Base-by-base conservation (phyloP, 176 grass and related monocot genomes). In the Neostapfia colusana region DNA sequence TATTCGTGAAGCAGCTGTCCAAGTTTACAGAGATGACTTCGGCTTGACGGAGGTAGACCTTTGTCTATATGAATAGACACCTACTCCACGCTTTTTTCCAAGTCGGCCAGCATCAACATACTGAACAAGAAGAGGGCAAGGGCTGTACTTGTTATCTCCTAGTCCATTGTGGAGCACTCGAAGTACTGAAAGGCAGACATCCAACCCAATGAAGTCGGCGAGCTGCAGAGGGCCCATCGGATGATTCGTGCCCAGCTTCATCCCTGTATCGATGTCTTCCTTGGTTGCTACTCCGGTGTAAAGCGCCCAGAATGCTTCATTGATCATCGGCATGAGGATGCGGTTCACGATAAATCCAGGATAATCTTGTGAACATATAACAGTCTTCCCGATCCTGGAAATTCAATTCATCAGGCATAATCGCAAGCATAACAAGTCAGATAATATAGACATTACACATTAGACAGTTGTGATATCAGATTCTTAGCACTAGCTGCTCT, bases 331-430 rank as follows among this genome's bases (percentile, higher is more conserved):
- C 91, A 98, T 88, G 36, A 98, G 82, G 63, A 98, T 92, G 43
- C 95, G 87, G 73, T 98, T 98, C 41, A 98, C 95, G 35, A 98
- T 98, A 71, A 98, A 98, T 43, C 89, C 95, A 20, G 95, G 95
- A 51, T 82, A 94, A 78, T 98, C 91, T 84, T 90, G 87, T 0
- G 95, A 98, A 35, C 89, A 94, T 90, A 98, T 88, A 42, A 98
- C 87, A 20, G 46, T 84, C 77, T 98, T 98, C 69, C 95, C 91
- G 31, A 98, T 61, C 81, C 93, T 97, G 66, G 37, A 59, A 37
- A 57, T 62, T 45, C 13, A 40, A 64, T 79, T 45, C 24, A 82
- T 67, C 27, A 77, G 50, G 43, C 8, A 54, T 9, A 76, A 38
- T 25, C 10, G 65, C 36, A 83, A 40, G 56, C 16, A 16, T 70